Evolutionary conservation across 352 stramenopile species (phyloP), one percentile per base, ranked within the genome.

Genomic region (Pythium periplocum): DNA sequence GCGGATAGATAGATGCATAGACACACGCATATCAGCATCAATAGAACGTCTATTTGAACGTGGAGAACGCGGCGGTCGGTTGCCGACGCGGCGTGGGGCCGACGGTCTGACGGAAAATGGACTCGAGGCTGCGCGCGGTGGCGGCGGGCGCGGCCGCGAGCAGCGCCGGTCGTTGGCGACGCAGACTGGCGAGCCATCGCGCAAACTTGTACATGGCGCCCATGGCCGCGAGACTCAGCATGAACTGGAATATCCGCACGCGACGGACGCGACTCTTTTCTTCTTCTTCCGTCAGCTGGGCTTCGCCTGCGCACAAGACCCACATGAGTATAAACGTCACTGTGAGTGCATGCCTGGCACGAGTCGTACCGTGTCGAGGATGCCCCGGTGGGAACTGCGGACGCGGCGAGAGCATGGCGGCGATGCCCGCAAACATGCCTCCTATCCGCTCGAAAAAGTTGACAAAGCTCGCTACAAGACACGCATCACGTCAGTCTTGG

Each of bases 381-480:
- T 93, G 79, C 2, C 80, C 82, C 1, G 78, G 78, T 7, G 79
- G 78, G 47, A 88, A 89, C 42, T 72, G 60, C 7, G 72, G 78
- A 6, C 75, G 66, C 34, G 83, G 83, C 9, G 76, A 70, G 40
- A 93, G 41, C 76, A 90, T 87, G 30, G 76, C 63, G 4, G 80
- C 78, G 43, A 87, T 78, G 26, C 72, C 69, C 1, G 78, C 79
- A 32, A 74, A 87, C 76, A 91, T 87, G 43, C 69, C 76, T 51
- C 74, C 78, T 73, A 91, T 90, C 42, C 80, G 71, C 61, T 93
- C 83, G n/a, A 91, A 51, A 53, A 91, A 93, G 49, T 93, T 69
- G 6, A 93, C 78, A 58, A 90, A 93, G 51, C 78, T 91, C 4
- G 74, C 75, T 84, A 51, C 17, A 26, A 26, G 17, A 26, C 17